Conservation (phyloP, 2,329 filamentous ascomycete genomes). For the Pseudopithomyces chartarum region DNA sequence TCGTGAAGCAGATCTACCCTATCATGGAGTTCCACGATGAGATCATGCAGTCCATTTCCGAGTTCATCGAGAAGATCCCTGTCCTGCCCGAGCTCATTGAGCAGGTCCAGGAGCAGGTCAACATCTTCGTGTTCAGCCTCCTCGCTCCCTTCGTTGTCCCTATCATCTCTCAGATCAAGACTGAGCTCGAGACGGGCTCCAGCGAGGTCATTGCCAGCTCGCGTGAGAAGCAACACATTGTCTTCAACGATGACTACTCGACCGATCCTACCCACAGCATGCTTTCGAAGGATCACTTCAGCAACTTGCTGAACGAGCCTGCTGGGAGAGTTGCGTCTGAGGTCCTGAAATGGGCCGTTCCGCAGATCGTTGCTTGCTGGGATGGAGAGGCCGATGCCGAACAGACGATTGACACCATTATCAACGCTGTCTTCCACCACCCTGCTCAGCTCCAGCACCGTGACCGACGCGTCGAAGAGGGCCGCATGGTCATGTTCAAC, state of each 20-base stretch:
- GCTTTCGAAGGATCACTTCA: slow-evolving; percentile 95
- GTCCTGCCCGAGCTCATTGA: slow-evolving; percentile 84
- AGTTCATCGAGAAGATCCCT: slow-evolving; percentile 83
- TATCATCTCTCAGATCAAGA: slow-evolving; percentile 84
- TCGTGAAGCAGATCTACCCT: slow-evolving; percentile 82
- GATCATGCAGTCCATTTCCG: slow-evolving; percentile 76
- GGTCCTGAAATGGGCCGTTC: slow-evolving; percentile 83
- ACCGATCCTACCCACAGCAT: slow-evolving; percentile 92
- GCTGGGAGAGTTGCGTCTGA: slow-evolving; percentile 81
- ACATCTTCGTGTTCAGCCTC: slow-evolving; percentile 87
- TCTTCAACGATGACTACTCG: slow-evolving; percentile 78
- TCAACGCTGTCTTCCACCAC: slow-evolving; percentile 84
- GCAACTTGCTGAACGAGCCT: slow-evolving; percentile 84
- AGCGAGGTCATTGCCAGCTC: slow-evolving; percentile 86
- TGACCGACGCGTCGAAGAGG: slow-evolving; percentile 71
- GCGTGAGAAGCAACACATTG: slow-evolving; percentile 80
- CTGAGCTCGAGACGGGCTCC: slow-evolving; percentile 83
- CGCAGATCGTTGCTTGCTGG: slow-evolving; percentile 86
- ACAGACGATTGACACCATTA: slow-evolving; percentile 74
- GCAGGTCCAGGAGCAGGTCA: slow-evolving; percentile 84
- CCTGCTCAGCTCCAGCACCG: slow-evolving; percentile 76
- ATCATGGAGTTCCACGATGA: slow-evolving; percentile 91
- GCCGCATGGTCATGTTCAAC: slow-evolving; percentile 77
- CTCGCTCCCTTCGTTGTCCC: slow-evolving; percentile 87
- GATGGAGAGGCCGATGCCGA: slow-evolving; percentile 79